Base-by-base conservation (phyloP, 345 rosid genomes). In the Salix exigua region DNA sequence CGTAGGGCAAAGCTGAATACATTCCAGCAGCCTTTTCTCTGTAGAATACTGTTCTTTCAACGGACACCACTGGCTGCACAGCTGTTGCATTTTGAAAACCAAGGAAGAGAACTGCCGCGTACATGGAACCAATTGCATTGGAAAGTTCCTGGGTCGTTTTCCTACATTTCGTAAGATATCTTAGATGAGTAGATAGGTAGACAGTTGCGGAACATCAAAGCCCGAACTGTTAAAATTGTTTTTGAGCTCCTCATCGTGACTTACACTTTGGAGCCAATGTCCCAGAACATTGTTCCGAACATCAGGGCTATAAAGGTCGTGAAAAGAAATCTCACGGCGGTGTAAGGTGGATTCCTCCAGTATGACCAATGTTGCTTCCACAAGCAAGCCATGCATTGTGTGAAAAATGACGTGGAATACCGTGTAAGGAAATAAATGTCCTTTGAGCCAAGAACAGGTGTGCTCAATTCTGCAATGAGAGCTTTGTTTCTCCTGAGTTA, bases 21-120 rank as follows among this genome's bases (percentile, higher is more conserved):
- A 93, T 93, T 77, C 98, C 92, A 0, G 95, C 92, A 17, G 94
- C 97, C 78, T 85, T 82, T 72, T 94, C 98, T 71, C 97, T 78
- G 73, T 91, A 94, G 66, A 90, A 94, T 35, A 92, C 92, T 1
- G 91, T 90, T 35, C 97, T 82, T 71, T 92, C 98, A 2, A 92
- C 82, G 5, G 90, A 73, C 66, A 90, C 97, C n/a, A 90, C 88
- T 0, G 97, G 90, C 72, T 90, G 97, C 26, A 94, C 91, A 8
- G 91, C 68, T 0, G 65, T 21, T 6, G 85, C 77, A 75, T 88
- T 91, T 73, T 90, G 97, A 74, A 86, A 28, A 0, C 97, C 98
- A 17, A 91, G 81, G 89, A 90, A 93, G 61, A 90, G 78, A 80
- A 90, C 89, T 9, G 97, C 91, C 48, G 87, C 68, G 55, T 85